Percentiles rank a stretch among this genome's conserved stretches.
phyloP scores from a whole-genome alignment of 169 alveolate species.

The Plasmodium yoelii region DNA sequence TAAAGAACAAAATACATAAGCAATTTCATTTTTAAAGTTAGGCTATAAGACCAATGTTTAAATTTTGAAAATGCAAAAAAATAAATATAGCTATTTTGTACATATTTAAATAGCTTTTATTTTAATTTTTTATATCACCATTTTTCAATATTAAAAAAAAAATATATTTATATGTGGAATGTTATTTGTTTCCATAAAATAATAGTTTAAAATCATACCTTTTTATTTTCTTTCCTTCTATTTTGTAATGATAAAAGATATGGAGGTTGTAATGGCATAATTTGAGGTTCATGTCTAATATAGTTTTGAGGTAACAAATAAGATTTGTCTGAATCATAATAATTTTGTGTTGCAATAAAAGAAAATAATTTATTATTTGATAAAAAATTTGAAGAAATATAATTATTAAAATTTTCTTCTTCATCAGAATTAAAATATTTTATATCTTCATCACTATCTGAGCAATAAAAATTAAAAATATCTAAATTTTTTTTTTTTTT shows the following conservation, averaged over 20 bases:
- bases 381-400: constrained; percentile 51
- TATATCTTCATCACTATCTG: constrained; percentile 72
- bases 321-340: constrained; percentile 73
- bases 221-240: constrained; percentile 63
- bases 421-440: constrained; percentile 75
- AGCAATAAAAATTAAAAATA: constrained; percentile 72
- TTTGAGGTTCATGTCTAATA: constrained; percentile 71
- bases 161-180: too few relatives aligned
- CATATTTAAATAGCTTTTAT: too few relatives aligned
- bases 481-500: constrained; percentile 51
- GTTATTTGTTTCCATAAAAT: too few relatives aligned
- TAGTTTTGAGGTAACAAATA: constrained; percentile 69
- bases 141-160: too few relatives aligned
- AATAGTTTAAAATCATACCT: neutral
- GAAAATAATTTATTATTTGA: constrained; percentile 46
- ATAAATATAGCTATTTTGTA: too few relatives aligned
- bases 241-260: constrained; percentile 65
- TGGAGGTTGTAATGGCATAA: constrained; percentile 75
- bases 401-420: constrained; percentile 57
- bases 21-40: too few relatives aligned
- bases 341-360: constrained; percentile 71
- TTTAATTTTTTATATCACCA: too few relatives aligned
- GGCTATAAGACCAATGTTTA: too few relatives aligned
- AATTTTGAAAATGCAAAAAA: too few relatives aligned
- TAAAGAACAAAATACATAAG: too few relatives aligned